These are phyloP conservation scores for Dactylorhiza incarnata DNA, from an alignment of 106 monocot genomes.

Conservation along the genomic window DNA sequence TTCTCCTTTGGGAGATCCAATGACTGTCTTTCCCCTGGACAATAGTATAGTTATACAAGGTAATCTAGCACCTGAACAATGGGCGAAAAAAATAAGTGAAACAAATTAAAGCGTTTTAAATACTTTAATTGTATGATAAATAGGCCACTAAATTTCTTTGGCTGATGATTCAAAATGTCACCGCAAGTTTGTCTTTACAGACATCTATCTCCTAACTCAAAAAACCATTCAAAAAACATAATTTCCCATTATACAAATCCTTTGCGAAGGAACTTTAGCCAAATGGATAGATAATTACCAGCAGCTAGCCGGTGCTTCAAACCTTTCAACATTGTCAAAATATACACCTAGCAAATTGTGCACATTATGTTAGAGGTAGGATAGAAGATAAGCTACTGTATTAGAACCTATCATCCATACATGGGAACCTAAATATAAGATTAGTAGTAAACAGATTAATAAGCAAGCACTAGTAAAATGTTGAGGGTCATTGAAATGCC, in stretches of 20 bases:
- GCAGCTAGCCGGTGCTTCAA: constrained; percentile 94
- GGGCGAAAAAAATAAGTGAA: background rate
- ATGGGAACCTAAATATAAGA: too few relatives aligned
- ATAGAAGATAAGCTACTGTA: background rate
- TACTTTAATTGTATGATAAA: background rate
- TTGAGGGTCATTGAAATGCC: background rate
- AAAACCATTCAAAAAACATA: background rate
- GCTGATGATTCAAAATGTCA: background rate
- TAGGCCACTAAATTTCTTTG: background rate
- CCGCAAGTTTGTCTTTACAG: background rate
- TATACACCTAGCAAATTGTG: constrained; percentile 53
- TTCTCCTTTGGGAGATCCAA: constrained; percentile 34
- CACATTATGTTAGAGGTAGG: constrained; percentile 8
- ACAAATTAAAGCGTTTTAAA: background rate
- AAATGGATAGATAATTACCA: constrained; percentile 37
- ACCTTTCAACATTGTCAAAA: constrained; percentile 75
- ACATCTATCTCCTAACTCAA: background rate
- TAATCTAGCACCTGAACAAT: constrained; percentile 60
- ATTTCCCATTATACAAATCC: background rate
- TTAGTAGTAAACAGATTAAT: too few relatives aligned
- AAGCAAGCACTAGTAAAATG: background rate
- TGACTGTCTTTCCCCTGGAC: constrained; percentile 42
- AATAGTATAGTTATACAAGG: constrained; percentile 68
- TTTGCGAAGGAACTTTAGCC: background rate
- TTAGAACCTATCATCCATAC: background rate